Conservation (phyloP, 176 grass and related monocot genomes). For the Ensete ventricosum region DNA sequence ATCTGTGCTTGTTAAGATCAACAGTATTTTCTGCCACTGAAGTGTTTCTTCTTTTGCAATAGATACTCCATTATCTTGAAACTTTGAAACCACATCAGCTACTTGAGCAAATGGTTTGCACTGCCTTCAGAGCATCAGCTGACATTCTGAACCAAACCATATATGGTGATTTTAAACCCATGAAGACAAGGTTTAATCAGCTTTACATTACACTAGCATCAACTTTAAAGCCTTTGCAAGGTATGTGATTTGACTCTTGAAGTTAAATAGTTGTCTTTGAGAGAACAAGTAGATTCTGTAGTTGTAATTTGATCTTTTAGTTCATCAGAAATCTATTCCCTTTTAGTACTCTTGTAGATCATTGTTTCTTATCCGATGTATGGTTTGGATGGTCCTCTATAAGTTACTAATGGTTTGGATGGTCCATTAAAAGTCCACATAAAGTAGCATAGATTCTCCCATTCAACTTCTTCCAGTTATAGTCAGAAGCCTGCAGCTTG, state of each 20-base stretch:
- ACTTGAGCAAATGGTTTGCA: conserved; percentile 90
- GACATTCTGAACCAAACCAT: conserved; percentile 66
- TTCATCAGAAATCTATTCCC: not conserved
- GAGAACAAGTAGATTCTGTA: not conserved
- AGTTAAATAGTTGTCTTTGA: conserved; percentile 9
- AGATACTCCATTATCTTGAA: conserved; percentile 97
- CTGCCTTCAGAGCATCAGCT: conserved; percentile 76
- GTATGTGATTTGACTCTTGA: conserved; percentile 25
- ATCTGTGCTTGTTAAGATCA: not conserved
- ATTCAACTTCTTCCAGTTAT: not conserved
- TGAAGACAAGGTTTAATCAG: conserved; percentile 84
- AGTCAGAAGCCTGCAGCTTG: not conserved
- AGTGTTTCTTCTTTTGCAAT: conserved; percentile 6
- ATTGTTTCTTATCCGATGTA: not conserved
- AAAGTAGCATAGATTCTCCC: not conserved
- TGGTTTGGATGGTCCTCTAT: not conserved
- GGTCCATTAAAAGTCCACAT: not conserved
- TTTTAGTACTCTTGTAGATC: not conserved
- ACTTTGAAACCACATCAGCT: conserved; percentile 83
- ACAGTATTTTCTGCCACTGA: not conserved
- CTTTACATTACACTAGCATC: conserved; percentile 77
- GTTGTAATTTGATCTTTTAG: not conserved
- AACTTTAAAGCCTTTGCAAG: conserved; percentile 66
- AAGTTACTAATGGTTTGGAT: not conserved
- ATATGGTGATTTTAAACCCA: conserved; percentile 70